These are phyloP conservation scores for Boletus eberwhitei DNA, from an alignment of 768 basidiomycete species.

Conservation along the genomic window DNA sequence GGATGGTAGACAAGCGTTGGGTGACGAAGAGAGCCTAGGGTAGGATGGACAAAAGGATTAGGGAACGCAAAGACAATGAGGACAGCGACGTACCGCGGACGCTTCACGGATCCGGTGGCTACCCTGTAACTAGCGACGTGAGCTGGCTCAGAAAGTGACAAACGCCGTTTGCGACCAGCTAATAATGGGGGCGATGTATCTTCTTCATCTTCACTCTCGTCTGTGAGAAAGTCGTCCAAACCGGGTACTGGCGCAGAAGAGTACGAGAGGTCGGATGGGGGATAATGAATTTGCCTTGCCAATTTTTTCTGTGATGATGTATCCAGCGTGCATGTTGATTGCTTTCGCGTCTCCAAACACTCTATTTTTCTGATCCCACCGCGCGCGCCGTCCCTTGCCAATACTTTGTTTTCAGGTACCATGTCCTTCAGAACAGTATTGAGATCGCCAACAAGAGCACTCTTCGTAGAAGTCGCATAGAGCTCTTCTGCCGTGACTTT, in stretches of 20 bases:
- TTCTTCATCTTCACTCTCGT: conserved; percentile 14
- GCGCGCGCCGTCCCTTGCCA: background rate
- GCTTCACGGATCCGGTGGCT: background rate
- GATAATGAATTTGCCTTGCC: background rate
- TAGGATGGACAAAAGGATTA: background rate
- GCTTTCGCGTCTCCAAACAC: background rate
- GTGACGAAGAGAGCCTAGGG: background rate
- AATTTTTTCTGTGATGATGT: background rate
- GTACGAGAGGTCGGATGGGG: conserved; percentile 1
- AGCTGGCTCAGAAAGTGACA: background rate
- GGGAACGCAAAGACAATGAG: background rate
- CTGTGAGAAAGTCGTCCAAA: conserved; percentile 4
- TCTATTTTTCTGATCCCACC: background rate
- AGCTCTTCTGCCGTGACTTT: conserved; percentile 27
- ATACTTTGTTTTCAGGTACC: conserved; percentile 5
- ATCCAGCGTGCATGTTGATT: background rate
- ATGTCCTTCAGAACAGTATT: conserved; percentile 32
- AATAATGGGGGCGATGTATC: conserved; percentile 4
- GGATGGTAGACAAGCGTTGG: background rate
- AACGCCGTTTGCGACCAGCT: conserved; percentile 17
- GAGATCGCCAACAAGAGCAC: conserved; percentile 28
- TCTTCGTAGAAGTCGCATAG: conserved; percentile 28
- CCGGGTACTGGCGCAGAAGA: conserved; percentile 1
- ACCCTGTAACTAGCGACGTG: background rate
- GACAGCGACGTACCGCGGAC: conserved; percentile 3